Evolutionary conservation across 2,329 filamentous ascomycete genomes (phyloP), one percentile per base, ranked within the genome.

Genomic region (Dendrostoma leiphaemia): DNA sequence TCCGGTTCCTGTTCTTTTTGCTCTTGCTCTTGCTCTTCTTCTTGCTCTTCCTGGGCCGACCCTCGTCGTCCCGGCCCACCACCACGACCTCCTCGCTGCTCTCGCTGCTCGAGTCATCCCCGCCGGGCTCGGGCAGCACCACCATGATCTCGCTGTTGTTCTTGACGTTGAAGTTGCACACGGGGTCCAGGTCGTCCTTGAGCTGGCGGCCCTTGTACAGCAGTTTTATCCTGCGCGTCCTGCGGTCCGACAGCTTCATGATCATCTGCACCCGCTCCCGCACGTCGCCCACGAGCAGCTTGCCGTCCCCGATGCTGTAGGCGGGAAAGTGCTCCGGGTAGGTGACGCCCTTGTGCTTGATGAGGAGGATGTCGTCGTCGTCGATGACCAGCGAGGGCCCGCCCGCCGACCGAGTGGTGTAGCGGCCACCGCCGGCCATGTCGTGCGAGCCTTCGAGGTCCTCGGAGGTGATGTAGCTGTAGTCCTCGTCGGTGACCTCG

Each of bases 401-500:
- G 21, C 32, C 59, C 38, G 49, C 59, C 53, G 48, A 61, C 41
- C 61, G 41, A 32, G 57, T 29, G 46, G 52, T 21, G 40, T 56
- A 47, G 6, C 52, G 43, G 29, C 44, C n/a, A 38, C 68, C 64
- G 65, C 69, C 68, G 60, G 67, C 61, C 21, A 51, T 37, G 31
- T 28, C 48, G 23, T 51, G 48, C 12, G 40, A 37, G 32, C 74
- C 70, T 57, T 82, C 77, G 35, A 91, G 69, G 64, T 92, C 88
- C 63, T 89, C 83, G 26, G 85, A 85, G n/a, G 88, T 91, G 66
- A 92, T 91, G 74, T 93, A 92, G 67, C 84, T 87, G 69, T 85
- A 93, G 72, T 92, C 89, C 31, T 86, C 82, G 61, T 91, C 87
- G 62, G 83, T 88, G 56, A 92, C 85, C 60, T 84, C 79, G 29